Percentiles rank a stretch among this genome's conserved stretches.
These are phyloP conservation scores for Salicornia ramosissima DNA, from an alignment of 148 eudicot genomes.

Conservation along the genomic window DNA sequence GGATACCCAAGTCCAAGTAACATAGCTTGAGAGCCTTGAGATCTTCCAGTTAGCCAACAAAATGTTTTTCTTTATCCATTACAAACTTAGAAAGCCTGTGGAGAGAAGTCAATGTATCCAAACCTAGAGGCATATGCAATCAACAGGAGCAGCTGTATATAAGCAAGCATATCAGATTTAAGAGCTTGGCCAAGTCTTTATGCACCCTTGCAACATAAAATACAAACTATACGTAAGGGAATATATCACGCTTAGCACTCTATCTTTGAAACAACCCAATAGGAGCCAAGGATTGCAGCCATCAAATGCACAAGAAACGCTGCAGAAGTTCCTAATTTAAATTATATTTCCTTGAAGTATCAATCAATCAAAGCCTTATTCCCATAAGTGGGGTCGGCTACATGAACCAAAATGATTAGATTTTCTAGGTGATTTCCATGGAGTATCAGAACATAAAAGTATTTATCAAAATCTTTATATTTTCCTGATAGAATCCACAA, in stretches of 20 bases:
- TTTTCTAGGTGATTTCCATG: too few relatives aligned
- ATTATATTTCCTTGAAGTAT: constrained; percentile 6
- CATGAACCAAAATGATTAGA: too few relatives aligned
- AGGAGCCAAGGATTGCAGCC: background rate
- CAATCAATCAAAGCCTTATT: too few relatives aligned
- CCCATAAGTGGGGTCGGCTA: too few relatives aligned
- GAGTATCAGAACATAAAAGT: background rate
- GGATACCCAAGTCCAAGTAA: too few relatives aligned
- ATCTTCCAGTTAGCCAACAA: constrained; percentile 7
- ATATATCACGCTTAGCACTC: background rate
- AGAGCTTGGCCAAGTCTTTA: background rate
- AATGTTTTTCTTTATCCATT: background rate
- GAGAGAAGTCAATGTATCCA: constrained; percentile 15
- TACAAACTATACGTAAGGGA: background rate
- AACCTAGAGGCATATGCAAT: constrained; percentile 7
- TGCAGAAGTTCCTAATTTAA: background rate
- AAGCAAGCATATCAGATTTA: background rate
- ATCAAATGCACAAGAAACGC: background rate
- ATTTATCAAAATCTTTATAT: constrained; percentile 20
- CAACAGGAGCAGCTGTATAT: background rate
- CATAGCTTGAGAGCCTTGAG: background rate
- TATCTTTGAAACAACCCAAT: background rate
- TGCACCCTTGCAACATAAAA: background rate
- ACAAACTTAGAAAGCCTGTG: constrained; percentile 1
- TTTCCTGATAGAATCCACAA: constrained; percentile 47